phyloP scores from a whole-genome alignment of 2,329 filamentous ascomycete species.

The Pezicula carpinea region DNA sequence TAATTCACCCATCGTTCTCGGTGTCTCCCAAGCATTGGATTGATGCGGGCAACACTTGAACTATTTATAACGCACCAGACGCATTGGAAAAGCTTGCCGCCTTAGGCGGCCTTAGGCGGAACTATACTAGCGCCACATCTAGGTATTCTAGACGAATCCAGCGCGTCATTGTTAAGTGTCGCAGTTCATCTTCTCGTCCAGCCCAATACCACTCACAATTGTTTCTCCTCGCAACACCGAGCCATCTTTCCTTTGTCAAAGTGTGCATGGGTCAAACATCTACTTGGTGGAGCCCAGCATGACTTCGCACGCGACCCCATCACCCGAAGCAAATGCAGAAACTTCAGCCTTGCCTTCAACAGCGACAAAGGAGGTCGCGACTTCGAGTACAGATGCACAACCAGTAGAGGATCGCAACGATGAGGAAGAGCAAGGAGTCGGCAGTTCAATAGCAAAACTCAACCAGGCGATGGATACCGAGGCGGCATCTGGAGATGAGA shows the following conservation, averaged over 20 bases:
- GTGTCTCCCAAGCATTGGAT: too few species aligned
- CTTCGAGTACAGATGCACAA: constrained; percentile 7
- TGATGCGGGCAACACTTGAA: too few species aligned
- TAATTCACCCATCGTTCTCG: too few species aligned
- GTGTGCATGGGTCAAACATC: constrained; percentile 2
- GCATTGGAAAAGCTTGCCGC: too few species aligned
- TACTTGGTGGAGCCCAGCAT: constrained; percentile 5
- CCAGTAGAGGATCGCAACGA: constrained; percentile 13
- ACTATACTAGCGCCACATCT: too few species aligned
- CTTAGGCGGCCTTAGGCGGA: too few species aligned
- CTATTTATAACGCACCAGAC: too few species aligned
- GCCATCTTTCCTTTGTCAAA: constrained; percentile 12
- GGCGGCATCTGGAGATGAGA: background rate
- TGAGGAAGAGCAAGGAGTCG: constrained; percentile 1
- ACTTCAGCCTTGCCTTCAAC: constrained; percentile 9
- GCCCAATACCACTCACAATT: background rate
- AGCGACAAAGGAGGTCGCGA: constrained; percentile 7
- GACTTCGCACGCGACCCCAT: constrained; percentile 3
- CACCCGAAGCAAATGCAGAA: background rate
- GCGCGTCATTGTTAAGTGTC: background rate
- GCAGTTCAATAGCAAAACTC: too few species aligned
- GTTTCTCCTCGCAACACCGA: background rate
- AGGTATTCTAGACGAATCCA: too few species aligned
- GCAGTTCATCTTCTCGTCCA: constrained; percentile 3
- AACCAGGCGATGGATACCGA: background rate